Conservation (phyloP, 2,329 filamentous ascomycete species). For the Eurotiales sp. region DNA sequence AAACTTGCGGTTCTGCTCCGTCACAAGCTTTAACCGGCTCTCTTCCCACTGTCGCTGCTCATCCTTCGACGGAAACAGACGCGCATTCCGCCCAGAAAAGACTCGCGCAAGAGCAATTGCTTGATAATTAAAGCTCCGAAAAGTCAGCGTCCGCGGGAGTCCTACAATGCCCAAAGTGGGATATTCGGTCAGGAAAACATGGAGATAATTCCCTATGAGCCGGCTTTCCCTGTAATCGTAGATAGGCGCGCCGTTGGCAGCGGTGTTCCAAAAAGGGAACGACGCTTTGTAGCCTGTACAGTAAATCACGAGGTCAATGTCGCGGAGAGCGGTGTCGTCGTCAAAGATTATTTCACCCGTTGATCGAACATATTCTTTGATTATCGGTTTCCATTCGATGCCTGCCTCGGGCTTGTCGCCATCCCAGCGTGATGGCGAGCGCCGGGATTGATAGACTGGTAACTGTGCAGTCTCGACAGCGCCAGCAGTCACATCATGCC, state of each 20-base stretch:
- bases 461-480: constrained; percentile 39
- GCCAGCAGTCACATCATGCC: constrained; percentile 55
- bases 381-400: constrained; percentile 53
- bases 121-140: constrained; percentile 65
- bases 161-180: constrained; percentile 51
- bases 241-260: constrained; percentile 44
- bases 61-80: constrained; percentile 41
- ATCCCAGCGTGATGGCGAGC: constrained; percentile 51
- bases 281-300: constrained; percentile 53
- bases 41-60: constrained; percentile 55
- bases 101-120: constrained; percentile 57
- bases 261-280: constrained; percentile 50
- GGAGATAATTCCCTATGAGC: constrained; percentile 47
- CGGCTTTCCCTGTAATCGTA: constrained; percentile 50
- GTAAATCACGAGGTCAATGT: constrained; percentile 59
- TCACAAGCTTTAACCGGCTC: constrained; percentile 32
- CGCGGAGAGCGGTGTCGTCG: constrained; percentile 48
- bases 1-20: constrained; percentile 16
- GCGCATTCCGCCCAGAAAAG: constrained; percentile 48
- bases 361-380: constrained; percentile 42
- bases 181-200: constrained; percentile 52
- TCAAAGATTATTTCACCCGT: constrained; percentile 49
- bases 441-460: constrained; percentile 52
- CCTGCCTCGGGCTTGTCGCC: constrained; percentile 45
- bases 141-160: constrained; percentile 44